These are phyloP conservation scores for Hortiboletus flavorubellus DNA, from an alignment of 768 basidiomycete genomes.

Conservation along the genomic window DNA sequence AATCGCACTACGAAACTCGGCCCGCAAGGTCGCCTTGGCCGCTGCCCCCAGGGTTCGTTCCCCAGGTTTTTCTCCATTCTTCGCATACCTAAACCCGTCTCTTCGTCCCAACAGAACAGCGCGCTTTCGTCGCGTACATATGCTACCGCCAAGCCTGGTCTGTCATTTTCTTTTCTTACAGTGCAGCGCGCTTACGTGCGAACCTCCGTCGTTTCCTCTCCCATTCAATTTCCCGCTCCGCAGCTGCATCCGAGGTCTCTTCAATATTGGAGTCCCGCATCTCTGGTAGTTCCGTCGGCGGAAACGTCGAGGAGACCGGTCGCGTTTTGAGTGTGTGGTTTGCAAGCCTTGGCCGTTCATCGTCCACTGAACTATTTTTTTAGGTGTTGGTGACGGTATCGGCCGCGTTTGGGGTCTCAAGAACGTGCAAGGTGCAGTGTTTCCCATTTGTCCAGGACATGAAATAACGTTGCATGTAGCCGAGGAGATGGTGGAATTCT, in stretches of 20 bases:
- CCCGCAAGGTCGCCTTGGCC: constrained; percentile 72
- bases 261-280: constrained; percentile 99
- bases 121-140: constrained; percentile 74
- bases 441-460: not conserved
- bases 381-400: constrained; percentile 99
- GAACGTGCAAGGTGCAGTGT: constrained; percentile 87
- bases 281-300: constrained; percentile 84
- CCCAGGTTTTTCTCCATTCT: constrained; percentile 7
- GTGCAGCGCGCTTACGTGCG: constrained; percentile 3
- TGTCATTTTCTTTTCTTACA: constrained; percentile 27
- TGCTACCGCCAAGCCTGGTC: constrained; percentile 98
- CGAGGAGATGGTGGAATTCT: constrained; percentile 99
- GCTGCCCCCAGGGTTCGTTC: constrained; percentile 57
- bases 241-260: constrained; percentile 98
- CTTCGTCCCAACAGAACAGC: constrained; percentile 32
- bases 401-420: constrained; percentile 98
- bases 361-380: constrained; percentile 7
- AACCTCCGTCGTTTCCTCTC: not conserved
- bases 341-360: not conserved
- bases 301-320: constrained; percentile 98
- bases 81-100: constrained; percentile 5
- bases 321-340: constrained; percentile 87
- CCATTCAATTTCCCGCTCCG: constrained; percentile 32
- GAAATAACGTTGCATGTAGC: constrained; percentile 42
- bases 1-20: constrained; percentile 81